Evolutionary conservation across 108 stramenopile species (phyloP).

Genomic region (Nitzschia inconspicua): DNA sequence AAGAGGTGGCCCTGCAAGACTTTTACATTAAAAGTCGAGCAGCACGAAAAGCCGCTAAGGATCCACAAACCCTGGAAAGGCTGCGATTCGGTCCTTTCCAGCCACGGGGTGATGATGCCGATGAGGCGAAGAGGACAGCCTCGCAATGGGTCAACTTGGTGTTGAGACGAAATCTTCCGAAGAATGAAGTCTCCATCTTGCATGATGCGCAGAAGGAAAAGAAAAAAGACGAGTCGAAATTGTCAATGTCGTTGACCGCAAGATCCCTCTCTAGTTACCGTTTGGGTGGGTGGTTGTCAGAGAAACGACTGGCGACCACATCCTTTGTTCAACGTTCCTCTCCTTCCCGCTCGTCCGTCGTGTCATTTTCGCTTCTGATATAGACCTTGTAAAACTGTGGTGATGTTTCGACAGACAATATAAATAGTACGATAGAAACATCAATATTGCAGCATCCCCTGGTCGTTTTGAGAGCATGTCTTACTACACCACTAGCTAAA

Average conservation of each 20-base stretch:
- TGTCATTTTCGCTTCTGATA: too few relatives aligned
- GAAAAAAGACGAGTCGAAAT: constrained; percentile 2
- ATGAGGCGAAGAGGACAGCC: constrained; percentile 7
- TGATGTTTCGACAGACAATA: too few relatives aligned
- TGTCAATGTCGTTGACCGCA: not conserved
- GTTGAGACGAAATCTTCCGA: constrained; percentile 23
- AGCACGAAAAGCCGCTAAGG: not conserved
- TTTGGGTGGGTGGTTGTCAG: too few relatives aligned
- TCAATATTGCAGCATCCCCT: too few relatives aligned
- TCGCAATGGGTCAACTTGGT: constrained; percentile 31
- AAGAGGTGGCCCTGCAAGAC: constrained; percentile 68
- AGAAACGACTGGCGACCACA: too few relatives aligned
- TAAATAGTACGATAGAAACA: too few relatives aligned
- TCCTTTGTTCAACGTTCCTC: too few relatives aligned
- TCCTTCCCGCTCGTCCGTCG: too few relatives aligned
- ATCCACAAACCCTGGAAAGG: not conserved
- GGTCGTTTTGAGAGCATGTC: too few relatives aligned
- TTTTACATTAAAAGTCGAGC: constrained; percentile 51
- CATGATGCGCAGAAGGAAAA: constrained; percentile 2
- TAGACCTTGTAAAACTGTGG: too few relatives aligned
- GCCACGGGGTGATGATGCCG: not conserved
- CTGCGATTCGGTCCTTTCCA: constrained; percentile 3
- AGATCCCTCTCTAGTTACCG: too few relatives aligned
- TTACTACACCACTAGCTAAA: too few relatives aligned
- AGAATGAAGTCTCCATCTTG: not conserved